phyloP scores from a whole-genome alignment of 2,329 filamentous ascomycete genomes.

The Fusarium sulawesiense region DNA sequence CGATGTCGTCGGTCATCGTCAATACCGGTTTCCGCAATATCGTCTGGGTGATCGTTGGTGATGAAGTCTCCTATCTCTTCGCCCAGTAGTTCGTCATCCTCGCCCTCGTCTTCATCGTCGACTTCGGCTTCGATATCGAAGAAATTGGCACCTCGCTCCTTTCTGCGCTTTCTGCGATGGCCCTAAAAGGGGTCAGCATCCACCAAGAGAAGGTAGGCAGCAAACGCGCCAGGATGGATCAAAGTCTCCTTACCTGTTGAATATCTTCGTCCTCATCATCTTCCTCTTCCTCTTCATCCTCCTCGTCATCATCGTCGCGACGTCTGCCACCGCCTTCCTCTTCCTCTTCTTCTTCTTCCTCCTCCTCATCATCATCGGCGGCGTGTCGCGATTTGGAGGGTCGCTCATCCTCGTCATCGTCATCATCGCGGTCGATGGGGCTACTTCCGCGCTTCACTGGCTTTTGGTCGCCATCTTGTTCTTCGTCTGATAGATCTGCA shows the following conservation, averaged over 20 bases:
- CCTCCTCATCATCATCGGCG: constrained; percentile 59
- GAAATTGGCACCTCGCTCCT: constrained; percentile 83
- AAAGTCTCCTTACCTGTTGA: constrained; percentile 63
- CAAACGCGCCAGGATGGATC: constrained; percentile 1
- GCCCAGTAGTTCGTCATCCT: constrained; percentile 90
- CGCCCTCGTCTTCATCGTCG: constrained; percentile 90
- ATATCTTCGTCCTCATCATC: constrained; percentile 76
- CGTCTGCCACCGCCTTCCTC: constrained; percentile 52
- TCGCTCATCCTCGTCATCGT: constrained; percentile 54
- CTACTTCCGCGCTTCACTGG: constrained; percentile 56
- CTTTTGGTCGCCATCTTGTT: constrained; percentile 56
- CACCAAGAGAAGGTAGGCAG: neutral
- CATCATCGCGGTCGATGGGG: constrained; percentile 48
- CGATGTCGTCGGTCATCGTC: constrained; percentile 93
- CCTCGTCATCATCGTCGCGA: constrained; percentile 55
- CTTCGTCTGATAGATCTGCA: constrained; percentile 76
- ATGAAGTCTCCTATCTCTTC: constrained; percentile 86
- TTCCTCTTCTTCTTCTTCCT: constrained; percentile 50
- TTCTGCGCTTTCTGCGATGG: constrained; percentile 84
- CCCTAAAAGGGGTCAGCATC: constrained; percentile 55
- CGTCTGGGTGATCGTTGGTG: constrained; percentile 90
- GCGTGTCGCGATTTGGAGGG: constrained; percentile 47
- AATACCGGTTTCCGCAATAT: constrained; percentile 82
- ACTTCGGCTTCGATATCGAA: constrained; percentile 99
- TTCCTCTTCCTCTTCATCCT: constrained; percentile 70